phyloP scores from a whole-genome alignment of 495 filamentous ascomycete genomes.

The Aspergillus campestris region DNA sequence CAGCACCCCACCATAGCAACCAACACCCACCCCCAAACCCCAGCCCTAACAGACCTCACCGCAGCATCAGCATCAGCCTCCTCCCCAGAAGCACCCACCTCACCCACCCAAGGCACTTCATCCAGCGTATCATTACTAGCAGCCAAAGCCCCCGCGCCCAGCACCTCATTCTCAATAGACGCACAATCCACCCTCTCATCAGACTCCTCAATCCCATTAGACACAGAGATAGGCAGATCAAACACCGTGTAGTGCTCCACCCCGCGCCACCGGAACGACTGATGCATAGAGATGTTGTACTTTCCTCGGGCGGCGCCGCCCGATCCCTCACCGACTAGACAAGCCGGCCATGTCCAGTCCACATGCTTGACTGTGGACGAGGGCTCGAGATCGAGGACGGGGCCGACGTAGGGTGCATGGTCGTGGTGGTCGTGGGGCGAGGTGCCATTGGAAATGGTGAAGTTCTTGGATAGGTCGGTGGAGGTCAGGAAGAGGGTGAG shows the following conservation, averaged over 20 bases:
- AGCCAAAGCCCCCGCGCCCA: conserved; percentile 5
- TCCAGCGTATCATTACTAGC: conserved; percentile 7
- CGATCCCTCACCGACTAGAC: conserved; percentile 49
- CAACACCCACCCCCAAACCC: too few species aligned
- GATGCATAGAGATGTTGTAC: conserved; percentile 58
- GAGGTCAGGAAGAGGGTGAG: conserved; percentile 61
- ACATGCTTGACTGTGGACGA: conserved; percentile 62
- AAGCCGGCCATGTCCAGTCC: conserved; percentile 59
- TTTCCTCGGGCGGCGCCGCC: conserved; percentile 23
- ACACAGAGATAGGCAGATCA: conserved; percentile 56
- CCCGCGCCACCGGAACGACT: conserved; percentile 55
- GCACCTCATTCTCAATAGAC: conserved; percentile 14
- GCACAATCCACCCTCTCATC: conserved; percentile 17
- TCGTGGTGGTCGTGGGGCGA: conserved; percentile 20
- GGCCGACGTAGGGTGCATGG: conserved; percentile 42
- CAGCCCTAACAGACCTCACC: too few species aligned
- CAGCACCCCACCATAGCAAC: too few species aligned
- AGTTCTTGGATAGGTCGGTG: conserved; percentile 49
- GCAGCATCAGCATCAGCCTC: too few species aligned
- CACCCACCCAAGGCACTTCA: conserved; percentile 3
- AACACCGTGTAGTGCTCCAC: conserved; percentile 60
- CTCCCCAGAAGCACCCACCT: too few species aligned
- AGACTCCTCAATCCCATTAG: conserved; percentile 45
- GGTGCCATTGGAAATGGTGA: conserved; percentile 61
- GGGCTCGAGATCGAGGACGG: conserved; percentile 52